Evolutionary conservation across 2,329 filamentous ascomycete genomes (phyloP), one percentile per base, ranked within the genome.

Genomic region (Ramularia endophylla): DNA sequence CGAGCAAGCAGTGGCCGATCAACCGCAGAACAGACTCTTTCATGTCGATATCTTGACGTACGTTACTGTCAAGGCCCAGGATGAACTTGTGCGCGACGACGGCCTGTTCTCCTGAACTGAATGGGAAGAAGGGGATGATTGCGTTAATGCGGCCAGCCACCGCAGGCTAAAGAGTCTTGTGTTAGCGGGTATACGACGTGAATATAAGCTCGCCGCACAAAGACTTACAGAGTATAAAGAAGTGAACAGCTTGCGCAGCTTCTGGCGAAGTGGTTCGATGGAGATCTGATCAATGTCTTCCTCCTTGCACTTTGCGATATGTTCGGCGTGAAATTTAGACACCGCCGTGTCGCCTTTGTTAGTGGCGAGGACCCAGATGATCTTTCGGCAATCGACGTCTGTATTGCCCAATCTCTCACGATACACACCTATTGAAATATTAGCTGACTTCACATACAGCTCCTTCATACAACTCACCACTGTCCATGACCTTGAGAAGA

Each of bases 291-390:
- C 39, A 9, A 48, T 37, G 11, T 50, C 44, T 4, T 49, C 41
- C 3, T 52, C 46, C 1, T 52, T 50, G n/a, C 58, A 42, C 3
- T 28, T 31, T n/a, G 52, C 41, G 2, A 53, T 36, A 19, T 65
- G 40, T 9, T 50, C 39, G 9, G 58, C 46, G 43, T 63, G 72
- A 41, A 70, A 73, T 1, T 53, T 39, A 4, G 62, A 57, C 20
- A 74, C 72, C 0, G 37, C 55, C 0, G 53, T 36, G 36, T 72
- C 66, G 2, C 68, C 53, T 8, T 59, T 56, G 36, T 73, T 73
- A 0, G 70, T 73, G 0, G 67, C 69, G 0, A 75, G 44, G 4
- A 75, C 69, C 68, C 70, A 73, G 7, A 74, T 69, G 0, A 66
- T 68, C 36, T 68, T 68, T 1, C 60, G 64, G 42, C 65, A 70